Percentiles rank a stretch among this genome's conserved stretches.
phyloP scores from a whole-genome alignment of 148 eudicot species.

The Nepenthes mirabilis region DNA sequence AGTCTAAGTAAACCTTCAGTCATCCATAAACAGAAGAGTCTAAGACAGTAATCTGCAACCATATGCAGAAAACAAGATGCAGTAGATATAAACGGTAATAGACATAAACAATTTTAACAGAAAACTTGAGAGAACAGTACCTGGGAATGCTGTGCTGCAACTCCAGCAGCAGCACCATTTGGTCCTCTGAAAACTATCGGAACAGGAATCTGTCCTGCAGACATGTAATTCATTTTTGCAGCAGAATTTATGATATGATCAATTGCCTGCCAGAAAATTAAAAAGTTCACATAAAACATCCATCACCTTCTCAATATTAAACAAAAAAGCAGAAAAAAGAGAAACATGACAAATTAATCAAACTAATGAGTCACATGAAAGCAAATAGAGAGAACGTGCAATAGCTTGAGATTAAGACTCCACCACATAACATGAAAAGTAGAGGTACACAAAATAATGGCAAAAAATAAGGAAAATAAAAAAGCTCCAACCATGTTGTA shows the following conservation, averaged over 20 bases:
- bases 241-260: conserved; percentile 83
- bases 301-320: not conserved
- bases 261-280: conserved; percentile 41
- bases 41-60: not conserved
- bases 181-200: conserved; percentile 80
- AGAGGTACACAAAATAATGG: not conserved
- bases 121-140: conserved; percentile 9
- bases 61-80: not conserved
- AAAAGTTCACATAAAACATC: not conserved
- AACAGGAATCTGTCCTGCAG: conserved; percentile 63
- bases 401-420: too few relatives aligned
- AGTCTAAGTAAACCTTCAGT: too few relatives aligned
- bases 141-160: conserved; percentile 88
- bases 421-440: not conserved
- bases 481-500: too few relatives aligned
- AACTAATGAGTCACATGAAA: too few relatives aligned
- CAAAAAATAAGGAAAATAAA: too few relatives aligned
- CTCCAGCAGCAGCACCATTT: conserved; percentile 86
- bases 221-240: conserved; percentile 73
- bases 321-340: not conserved
- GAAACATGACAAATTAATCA: not conserved
- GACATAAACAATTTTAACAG: not conserved
- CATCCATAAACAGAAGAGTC: too few relatives aligned
- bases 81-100: not conserved
- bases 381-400: too few relatives aligned